These are phyloP conservation scores for Hypoxylon rickii DNA, from an alignment of 495 filamentous ascomycete species.

Conservation along the genomic window DNA sequence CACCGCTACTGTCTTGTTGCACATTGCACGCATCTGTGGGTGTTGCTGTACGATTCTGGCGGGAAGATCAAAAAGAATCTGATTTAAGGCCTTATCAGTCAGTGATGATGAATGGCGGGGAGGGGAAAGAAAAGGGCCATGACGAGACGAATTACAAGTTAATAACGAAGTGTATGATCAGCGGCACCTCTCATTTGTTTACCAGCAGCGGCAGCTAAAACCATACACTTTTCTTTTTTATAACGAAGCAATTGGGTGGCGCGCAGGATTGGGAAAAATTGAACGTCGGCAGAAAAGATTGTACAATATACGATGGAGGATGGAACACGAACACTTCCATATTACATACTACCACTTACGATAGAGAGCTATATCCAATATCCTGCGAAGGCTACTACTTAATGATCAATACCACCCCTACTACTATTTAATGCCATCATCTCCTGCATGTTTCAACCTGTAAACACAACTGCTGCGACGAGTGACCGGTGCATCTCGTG, in stretches of 20 bases:
- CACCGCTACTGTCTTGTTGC: too few species aligned
- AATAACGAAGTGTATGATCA: constrained; percentile 33
- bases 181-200: constrained; percentile 16
- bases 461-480: neutral
- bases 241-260: constrained; percentile 13
- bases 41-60: constrained; percentile 27
- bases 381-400: constrained; percentile 9
- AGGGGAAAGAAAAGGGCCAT: constrained; percentile 3
- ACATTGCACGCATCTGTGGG: neutral
- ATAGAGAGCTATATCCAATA: neutral
- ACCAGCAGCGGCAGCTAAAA: too few species aligned
- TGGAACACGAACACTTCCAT: neutral
- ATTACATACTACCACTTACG: neutral
- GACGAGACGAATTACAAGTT: constrained; percentile 22
- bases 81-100: neutral
- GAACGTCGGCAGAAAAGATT: neutral
- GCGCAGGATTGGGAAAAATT: constrained; percentile 7
- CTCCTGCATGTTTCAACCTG: too few species aligned
- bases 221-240: constrained; percentile 6
- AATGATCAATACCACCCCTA: too few species aligned
- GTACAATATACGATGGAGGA: neutral
- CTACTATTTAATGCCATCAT: constrained; percentile 1
- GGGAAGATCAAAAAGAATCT: constrained; percentile 4
- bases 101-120: constrained; percentile 5
- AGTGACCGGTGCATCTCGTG: too few species aligned